Conservation (phyloP, 768 basidiomycete genomes). For the Rhodotorula diobovata region DNA sequence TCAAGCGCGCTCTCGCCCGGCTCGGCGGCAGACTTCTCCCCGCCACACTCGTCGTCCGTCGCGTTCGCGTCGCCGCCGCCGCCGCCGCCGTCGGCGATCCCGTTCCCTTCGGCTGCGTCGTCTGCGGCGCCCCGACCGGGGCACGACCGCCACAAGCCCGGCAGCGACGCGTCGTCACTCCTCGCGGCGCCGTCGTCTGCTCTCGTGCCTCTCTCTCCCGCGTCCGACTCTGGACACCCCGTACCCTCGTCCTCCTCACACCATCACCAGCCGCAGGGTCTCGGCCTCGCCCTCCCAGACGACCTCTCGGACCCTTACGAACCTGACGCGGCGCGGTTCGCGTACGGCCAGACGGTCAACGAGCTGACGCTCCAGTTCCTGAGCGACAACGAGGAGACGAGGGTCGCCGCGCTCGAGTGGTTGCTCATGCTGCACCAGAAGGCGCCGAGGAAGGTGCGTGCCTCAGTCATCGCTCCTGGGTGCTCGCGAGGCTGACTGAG, state of each 20-base stretch:
- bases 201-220: constrained; percentile 1
- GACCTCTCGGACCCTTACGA: constrained; percentile 38
- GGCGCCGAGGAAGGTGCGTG: constrained; percentile 78
- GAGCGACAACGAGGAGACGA: constrained; percentile 92
- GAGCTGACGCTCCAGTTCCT: constrained; percentile 88
- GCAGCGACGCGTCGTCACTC: constrained; percentile 20
- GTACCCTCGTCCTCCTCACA: neutral
- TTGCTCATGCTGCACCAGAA: constrained; percentile 97
- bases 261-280: neutral
- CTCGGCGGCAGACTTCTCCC: neutral
- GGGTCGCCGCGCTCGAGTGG: constrained; percentile 95
- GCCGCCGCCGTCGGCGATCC: constrained; percentile 14
- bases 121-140: constrained; percentile 9
- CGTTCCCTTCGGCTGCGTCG: constrained; percentile 20
- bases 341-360: constrained; percentile 87
- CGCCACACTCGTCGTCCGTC: neutral
- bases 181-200: neutral
- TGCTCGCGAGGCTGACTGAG: no score
- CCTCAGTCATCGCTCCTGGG: no score
- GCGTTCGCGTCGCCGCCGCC: constrained; percentile 18
- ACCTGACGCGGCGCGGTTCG: constrained; percentile 67
- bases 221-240: neutral
- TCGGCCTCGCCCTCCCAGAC: neutral
- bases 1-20: neutral
- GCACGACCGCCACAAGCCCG: constrained; percentile 31